Base-by-base conservation (phyloP, 2,329 filamentous ascomycete species). In the Coniochaeta sp. region DNA sequence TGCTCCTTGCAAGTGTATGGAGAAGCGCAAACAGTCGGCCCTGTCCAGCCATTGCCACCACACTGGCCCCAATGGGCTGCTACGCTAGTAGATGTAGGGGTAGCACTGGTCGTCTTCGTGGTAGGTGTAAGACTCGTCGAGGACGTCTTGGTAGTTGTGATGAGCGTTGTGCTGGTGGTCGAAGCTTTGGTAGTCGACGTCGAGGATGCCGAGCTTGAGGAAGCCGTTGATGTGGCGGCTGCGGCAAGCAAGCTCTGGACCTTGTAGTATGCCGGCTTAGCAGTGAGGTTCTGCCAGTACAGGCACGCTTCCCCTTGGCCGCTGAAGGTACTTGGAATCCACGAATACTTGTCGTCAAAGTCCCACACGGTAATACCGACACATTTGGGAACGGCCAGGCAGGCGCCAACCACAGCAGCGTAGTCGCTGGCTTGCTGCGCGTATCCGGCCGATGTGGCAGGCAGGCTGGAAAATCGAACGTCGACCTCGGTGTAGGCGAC, bases 401-500 rank as follows among this genome's bases (percentile, higher is more conserved):
- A 76, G 6, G 73, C 71, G 58, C 68, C 65, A 5, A 71, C 70
- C 9, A 75, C 70, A 60, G 68, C 67, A 43, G 66, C 74, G 66
- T 79, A 84, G 63, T 80, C 77, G 33, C 67, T 68, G 0, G 75
- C 77, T 71, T 85, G 82, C 61, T 77, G 75, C 16, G 69, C 66
- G 43, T 78, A 70, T 36, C 75, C 76, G 6, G 72, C 66, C 2
- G 69, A 65, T 14, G 71, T 74, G 9, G 74, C 70, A 0, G 80
- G 79, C 11, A 81, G 66, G n/a, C 59, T 62, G 2, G 55, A 50
- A 67, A 69, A 78, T 33, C 84, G 76, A 62, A 87, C 81, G 67
- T 88, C 85, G 24, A 87, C 73, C 73, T 88, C 85, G 1, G 85
- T 87, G 68, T 84, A 78, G 6, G 83, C 82, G 5, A 86, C 80